Base-by-base conservation (phyloP, 169 alveolate species). In the Plasmodium vivax region DNA sequence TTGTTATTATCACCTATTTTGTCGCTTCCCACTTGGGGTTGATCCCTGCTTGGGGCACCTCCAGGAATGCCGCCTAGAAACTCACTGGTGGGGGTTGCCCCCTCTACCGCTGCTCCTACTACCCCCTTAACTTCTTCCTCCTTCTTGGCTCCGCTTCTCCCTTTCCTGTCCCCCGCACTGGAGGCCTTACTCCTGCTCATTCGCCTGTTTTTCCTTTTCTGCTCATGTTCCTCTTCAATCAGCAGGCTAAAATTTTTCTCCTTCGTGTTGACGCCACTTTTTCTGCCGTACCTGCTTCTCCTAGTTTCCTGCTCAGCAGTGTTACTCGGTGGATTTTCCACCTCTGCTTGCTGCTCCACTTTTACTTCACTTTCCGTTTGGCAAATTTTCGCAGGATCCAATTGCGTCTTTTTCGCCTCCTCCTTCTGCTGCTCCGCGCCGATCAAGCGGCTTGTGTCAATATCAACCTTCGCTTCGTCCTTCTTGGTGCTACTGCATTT, bases 231-330 rank as follows among this genome's bases (percentile, higher is more conserved):
- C 27, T 84, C 83, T 14, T 84, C 92, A 19, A 84, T 36, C n/a
- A 72, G n/a, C 10, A 5, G 9, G 10, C 83, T 84, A 72, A 84
- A 68, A 68, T 84, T 84, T 41, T 41, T 84, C 38, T 84, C 92
- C 36, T 84, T 84, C 23, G 71, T 68, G 54, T 84, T 84, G 23
- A 84, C 83, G 27, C 91, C 91, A 84, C 92, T 68, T 84, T 84
- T 84, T n/a, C 83, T 84, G 45, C 83, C 82, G 43, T 84, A 84
- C 9, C 83, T 27, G 36, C 82, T 84, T 84, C 75, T 23, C 23
- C 83, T 72, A n/a, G 84, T 12, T 84, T n/a, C 83, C n/a, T 9
- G 54, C 38, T 36, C 83, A 7, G 81, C n/a, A 7, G n/a, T n/a
- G 8, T 32, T 51, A 47, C 62, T 23, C 7, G 6, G 10, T 36